Evolutionary conservation across 1,284 basidiomycete genomes (phyloP), one percentile per base, ranked within the genome.

Genomic region (Rhizoctonia solani): DNA sequence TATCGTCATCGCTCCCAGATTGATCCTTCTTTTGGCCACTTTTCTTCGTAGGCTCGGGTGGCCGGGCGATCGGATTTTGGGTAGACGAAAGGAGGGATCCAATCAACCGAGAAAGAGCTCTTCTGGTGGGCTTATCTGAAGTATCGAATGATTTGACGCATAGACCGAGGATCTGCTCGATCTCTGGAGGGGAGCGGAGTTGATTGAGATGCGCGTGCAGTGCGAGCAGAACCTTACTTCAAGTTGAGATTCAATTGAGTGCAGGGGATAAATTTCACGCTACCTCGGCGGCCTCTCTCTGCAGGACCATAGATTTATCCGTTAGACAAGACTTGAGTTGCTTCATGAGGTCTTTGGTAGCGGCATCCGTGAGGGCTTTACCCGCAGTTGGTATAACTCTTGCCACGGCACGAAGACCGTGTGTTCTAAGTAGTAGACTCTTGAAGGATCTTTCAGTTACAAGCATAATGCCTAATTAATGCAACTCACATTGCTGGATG

Each of bases 251-350:
- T 11, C 34, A 1, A 27, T 27, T 21, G 5, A 27, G n/a, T 14
- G 25, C 27, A 37, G 25, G 46, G 30, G 44, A 41, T 53, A 2
- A 23, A 73, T 81, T 67, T 70, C 4, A 34, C 32, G 11, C 11
- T 34, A 92, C 92, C 72, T 91, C 88, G 29, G 93, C 86, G 16
- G 88, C 88, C 3, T 86, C 93, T 29, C 95, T 86, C 74, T 98
- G 93, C 13, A 99, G 83, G 1, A 93, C 85, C 6, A 94, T 81
- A 4, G 89, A 88, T 77, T 93, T 94, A 76, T 99, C 96, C 1
- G 82, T 81, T 1, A 99, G 80, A 0, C 85, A 86, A 32, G 83
- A 80, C 72, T 85, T 87, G 78, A 93, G 88, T 69, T 91, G 85
- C 77, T 97, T 98, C 68, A 93, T 74, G 47, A 96, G 83, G 72